These are phyloP conservation scores for Xylaria sp. DNA, from an alignment of 2,329 filamentous ascomycete genomes.

Conservation along the genomic window DNA sequence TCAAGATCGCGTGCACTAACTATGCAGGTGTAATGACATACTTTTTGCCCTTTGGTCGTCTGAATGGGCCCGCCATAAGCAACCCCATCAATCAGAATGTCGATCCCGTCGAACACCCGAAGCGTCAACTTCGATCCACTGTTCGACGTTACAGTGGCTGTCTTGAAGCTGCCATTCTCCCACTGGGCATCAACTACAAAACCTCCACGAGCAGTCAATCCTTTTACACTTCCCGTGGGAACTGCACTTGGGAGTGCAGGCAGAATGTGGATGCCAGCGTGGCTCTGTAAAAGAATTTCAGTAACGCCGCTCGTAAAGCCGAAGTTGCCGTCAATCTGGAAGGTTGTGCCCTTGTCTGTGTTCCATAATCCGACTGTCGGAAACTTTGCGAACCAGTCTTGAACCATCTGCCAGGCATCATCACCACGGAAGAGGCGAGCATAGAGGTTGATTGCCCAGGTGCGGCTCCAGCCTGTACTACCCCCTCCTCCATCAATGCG, in stretches of 20 bases:
- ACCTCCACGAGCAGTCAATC: constrained; percentile 32
- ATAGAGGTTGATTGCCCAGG: too few species aligned
- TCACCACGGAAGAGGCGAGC: too few species aligned
- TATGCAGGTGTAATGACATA: constrained; percentile 13
- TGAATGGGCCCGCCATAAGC: constrained; percentile 23
- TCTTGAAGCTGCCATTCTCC: constrained; percentile 26
- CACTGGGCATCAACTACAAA: constrained; percentile 34
- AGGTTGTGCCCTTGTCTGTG: not conserved
- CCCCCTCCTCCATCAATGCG: too few species aligned
- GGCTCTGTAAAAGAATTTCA: constrained; percentile 13
- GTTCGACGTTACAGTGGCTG: constrained; percentile 33
- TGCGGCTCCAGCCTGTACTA: too few species aligned
- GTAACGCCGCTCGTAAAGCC: not conserved
- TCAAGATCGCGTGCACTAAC: not conserved
- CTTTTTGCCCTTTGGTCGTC: constrained; percentile 6
- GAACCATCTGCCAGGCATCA: too few species aligned
- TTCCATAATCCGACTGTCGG: too few species aligned
- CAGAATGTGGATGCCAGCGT: constrained; percentile 32
- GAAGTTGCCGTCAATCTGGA: constrained; percentile 15
- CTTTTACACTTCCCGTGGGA: constrained; percentile 30
- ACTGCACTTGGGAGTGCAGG: constrained; percentile 36
- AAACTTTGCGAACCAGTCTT: too few species aligned
- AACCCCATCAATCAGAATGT: constrained; percentile 30
- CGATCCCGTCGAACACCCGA: constrained; percentile 26
- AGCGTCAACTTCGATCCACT: constrained; percentile 30